These are phyloP conservation scores for Annulohypoxylon truncatum DNA, from an alignment of 2,329 filamentous ascomycete species.

Conservation along the genomic window DNA sequence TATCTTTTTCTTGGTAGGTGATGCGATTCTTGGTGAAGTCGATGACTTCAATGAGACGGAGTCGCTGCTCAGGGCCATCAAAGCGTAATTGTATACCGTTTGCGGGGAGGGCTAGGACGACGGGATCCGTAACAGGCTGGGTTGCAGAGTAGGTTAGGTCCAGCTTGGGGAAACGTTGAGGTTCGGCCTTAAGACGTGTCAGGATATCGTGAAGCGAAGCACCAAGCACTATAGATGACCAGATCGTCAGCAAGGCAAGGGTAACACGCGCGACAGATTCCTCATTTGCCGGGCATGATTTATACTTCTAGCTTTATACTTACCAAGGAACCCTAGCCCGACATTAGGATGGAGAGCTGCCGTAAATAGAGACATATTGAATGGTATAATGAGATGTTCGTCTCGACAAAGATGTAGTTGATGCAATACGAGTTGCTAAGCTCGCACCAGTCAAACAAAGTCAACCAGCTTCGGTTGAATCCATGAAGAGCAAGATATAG, in stretches of 20 bases:
- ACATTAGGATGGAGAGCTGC: conserved; percentile 49
- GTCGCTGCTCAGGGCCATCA: conserved; percentile 90
- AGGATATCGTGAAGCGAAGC: conserved; percentile 91
- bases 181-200: conserved; percentile 87
- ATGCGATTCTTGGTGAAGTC: conserved; percentile 90
- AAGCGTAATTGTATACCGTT: conserved; percentile 94
- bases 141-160: conserved; percentile 84
- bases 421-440: conserved; percentile 1
- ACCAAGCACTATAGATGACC: conserved; percentile 76
- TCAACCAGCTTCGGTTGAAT: conserved; percentile 29
- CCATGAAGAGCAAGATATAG: conserved; percentile 32
- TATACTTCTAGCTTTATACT: conserved; percentile 9
- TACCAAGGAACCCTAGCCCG: conserved; percentile 50
- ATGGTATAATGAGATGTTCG: background rate
- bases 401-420: conserved; percentile 16
- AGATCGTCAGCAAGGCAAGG: conserved; percentile 21
- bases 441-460: conserved; percentile 10
- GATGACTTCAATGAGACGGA: conserved; percentile 89
- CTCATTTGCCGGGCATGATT: background rate
- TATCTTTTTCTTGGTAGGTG: conserved; percentile 73
- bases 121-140: conserved; percentile 78
- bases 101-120: conserved; percentile 79
- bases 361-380: conserved; percentile 50
- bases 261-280: background rate
- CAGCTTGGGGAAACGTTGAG: conserved; percentile 83